Base-by-base conservation (phyloP, 257 asterid species). In the Primulina huaijiensis region DNA sequence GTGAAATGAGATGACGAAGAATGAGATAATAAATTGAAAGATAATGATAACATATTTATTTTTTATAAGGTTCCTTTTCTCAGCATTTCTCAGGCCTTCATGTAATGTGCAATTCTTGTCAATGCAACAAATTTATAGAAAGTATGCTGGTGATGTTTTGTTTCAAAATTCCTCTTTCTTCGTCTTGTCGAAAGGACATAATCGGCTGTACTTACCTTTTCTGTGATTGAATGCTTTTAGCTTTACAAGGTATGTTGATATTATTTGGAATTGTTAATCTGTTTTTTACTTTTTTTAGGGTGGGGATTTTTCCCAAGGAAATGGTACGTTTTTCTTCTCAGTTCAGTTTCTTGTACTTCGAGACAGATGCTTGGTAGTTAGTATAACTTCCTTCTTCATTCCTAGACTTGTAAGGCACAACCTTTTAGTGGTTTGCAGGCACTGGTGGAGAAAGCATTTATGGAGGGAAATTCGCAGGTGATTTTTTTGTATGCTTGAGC, bases 361-460 rank as follows among this genome's bases (percentile, higher is more conserved):
- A 78, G 60, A 90, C 84, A 76, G 90, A 75, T 81, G 84, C 80
- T 75, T 72, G 68, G 78, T 86, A 68, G 20, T 50, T 50, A 16
- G 57, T 43, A 55, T 78, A 81, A 77, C 87, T 79, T 84, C 85
- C 85, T 77, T 77, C 88, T 74, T 83, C 88, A 78, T 77, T 95
- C 81, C 79, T 86, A 81, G 87, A 87, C 86, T 78, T 79, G 87
- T 88, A 84, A 86, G 89, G 87, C 84, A 75, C 82, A 69, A 76
- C 83, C 79, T 85, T 90, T 87, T 87, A 79, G 83, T 91, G 92
- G 90, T 79, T 90, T 91, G 95, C 98, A 94, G 99, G 98, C 87
- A 94, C 97, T 77, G 99, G 99, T 79, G 99, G 99, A 76, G 99
- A 94, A 82, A 91, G 99, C 80, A 88, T 94, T 31, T 94, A 86